These are phyloP conservation scores for Byssoonygena ceratinophila DNA, from an alignment of 2,329 filamentous ascomycete species.

Conservation along the genomic window DNA sequence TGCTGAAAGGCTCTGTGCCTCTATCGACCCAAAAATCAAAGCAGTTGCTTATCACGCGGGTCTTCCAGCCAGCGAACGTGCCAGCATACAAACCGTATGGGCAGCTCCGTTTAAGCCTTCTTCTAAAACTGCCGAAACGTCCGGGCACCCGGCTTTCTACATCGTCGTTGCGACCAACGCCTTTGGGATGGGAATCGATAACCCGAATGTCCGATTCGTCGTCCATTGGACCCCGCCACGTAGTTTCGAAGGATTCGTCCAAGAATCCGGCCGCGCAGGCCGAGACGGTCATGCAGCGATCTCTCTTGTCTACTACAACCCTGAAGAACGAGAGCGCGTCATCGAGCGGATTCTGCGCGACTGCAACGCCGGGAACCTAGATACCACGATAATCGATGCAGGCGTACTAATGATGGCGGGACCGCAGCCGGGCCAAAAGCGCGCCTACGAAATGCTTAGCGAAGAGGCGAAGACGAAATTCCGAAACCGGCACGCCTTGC, in stretches of 20 bases:
- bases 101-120: slow-evolving; percentile 14
- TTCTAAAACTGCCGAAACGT: slow-evolving; percentile 11
- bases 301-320: slow-evolving; percentile 84
- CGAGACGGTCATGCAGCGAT: slow-evolving; percentile 72
- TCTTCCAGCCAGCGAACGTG: slow-evolving; percentile 62
- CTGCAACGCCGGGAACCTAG: slow-evolving; percentile 25
- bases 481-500: slow-evolving; percentile 36
- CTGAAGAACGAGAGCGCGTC: slow-evolving; percentile 71
- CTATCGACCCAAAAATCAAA: slow-evolving; percentile 25
- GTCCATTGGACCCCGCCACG: slow-evolving; percentile 91
- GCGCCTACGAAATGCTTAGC: slow-evolving; percentile 41
- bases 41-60: slow-evolving; percentile 44
- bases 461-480: slow-evolving; percentile 31
- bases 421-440: slow-evolving; percentile 13
- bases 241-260: slow-evolving; percentile 91
- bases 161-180: slow-evolving; percentile 92
- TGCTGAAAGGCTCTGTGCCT: slow-evolving; percentile 27
- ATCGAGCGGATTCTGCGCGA: slow-evolving; percentile 43
- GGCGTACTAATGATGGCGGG: neutral
- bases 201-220: slow-evolving; percentile 87
- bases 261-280: slow-evolving; percentile 85
- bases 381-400: slow-evolving; percentile 18
- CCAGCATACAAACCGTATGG: slow-evolving; percentile 43
- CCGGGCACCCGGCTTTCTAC: slow-evolving; percentile 56
- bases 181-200: slow-evolving; percentile 97